These are phyloP conservation scores for Trichosporon sp. DNA, from an alignment of 1,284 basidiomycete genomes.

Conservation along the genomic window DNA sequence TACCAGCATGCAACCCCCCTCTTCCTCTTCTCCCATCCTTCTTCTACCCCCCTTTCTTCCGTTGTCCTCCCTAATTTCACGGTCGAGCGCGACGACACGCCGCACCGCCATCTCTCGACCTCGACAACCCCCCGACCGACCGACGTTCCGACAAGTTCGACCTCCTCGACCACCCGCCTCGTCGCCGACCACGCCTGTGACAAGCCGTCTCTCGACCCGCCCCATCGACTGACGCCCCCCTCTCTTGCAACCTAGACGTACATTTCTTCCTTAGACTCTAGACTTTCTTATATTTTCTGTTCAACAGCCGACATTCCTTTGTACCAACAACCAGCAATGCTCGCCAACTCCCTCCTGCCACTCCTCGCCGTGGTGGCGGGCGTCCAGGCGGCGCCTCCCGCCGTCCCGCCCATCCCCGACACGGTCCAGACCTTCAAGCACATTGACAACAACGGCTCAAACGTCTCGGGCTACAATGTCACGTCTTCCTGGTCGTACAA, in stretches of 20 bases:
- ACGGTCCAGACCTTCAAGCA: slow-evolving; percentile 1
- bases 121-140: background rate
- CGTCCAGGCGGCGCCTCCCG: slow-evolving; percentile 1
- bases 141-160: background rate
- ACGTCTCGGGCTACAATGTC: background rate
- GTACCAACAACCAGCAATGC: background rate
- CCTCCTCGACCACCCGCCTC: background rate
- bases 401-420: background rate
- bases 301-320: background rate
- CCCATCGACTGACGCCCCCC: background rate
- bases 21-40: background rate
- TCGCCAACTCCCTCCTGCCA: background rate
- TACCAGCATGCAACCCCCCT: background rate
- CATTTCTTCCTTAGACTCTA: background rate
- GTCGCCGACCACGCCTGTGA: background rate
- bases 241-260: background rate
- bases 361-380: background rate
- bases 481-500: slow-evolving; percentile 1
- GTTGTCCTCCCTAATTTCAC: background rate
- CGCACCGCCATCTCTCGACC: background rate
- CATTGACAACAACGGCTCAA: background rate
- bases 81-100: background rate
- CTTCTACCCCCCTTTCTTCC: background rate
- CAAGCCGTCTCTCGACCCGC: background rate
- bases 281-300: background rate